Conservation (phyloP, 768 basidiomycete genomes). For the Paxillus ammoniavirescens region DNA sequence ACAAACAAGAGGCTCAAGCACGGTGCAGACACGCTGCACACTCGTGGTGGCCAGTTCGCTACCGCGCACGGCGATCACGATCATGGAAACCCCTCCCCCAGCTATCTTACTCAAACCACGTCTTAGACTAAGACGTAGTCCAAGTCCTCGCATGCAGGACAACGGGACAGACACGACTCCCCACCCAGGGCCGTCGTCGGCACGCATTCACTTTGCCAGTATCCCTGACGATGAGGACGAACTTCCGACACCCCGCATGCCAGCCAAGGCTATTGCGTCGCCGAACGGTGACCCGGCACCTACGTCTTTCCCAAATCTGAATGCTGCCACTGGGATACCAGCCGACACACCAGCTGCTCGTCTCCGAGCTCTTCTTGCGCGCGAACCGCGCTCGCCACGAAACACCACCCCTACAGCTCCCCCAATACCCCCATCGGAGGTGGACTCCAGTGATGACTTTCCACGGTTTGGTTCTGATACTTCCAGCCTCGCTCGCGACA, state of each 20-base stretch:
- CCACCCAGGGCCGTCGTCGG: slow-evolving; percentile 17
- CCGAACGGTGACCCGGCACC: slow-evolving; percentile 6
- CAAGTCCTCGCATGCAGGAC: slow-evolving; percentile 13
- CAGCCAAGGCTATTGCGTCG: slow-evolving; percentile 17
- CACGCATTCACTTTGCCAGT: slow-evolving; percentile 10
- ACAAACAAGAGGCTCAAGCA: slow-evolving; percentile 16
- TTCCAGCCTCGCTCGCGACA: slow-evolving; percentile 54
- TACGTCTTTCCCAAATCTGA: slow-evolving; percentile 3
- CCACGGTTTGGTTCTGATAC: slow-evolving; percentile 25
- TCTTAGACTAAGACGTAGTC: slow-evolving; percentile 18
- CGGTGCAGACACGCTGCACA: slow-evolving; percentile 15
- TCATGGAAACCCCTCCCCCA: slow-evolving; percentile 19
- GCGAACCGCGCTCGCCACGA: slow-evolving; percentile 41
- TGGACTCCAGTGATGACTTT: slow-evolving; percentile 14
- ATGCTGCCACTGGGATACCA: slow-evolving; percentile 12
- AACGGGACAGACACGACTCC: slow-evolving; percentile 18
- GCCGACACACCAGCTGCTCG: slow-evolving; percentile 55
- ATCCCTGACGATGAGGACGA: slow-evolving; percentile 29
- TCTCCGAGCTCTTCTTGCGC: slow-evolving; percentile 60
- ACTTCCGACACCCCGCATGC: slow-evolving; percentile 29
- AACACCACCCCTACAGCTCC: slow-evolving; percentile 26
- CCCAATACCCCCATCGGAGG: slow-evolving; percentile 28
- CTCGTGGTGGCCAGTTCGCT: slow-evolving; percentile 10
- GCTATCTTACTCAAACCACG: slow-evolving; percentile 17
- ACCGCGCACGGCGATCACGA: slow-evolving; percentile 7